Conservation (phyloP, 2,329 filamentous ascomycete genomes). For the Cladophialophora chaetospira region DNA sequence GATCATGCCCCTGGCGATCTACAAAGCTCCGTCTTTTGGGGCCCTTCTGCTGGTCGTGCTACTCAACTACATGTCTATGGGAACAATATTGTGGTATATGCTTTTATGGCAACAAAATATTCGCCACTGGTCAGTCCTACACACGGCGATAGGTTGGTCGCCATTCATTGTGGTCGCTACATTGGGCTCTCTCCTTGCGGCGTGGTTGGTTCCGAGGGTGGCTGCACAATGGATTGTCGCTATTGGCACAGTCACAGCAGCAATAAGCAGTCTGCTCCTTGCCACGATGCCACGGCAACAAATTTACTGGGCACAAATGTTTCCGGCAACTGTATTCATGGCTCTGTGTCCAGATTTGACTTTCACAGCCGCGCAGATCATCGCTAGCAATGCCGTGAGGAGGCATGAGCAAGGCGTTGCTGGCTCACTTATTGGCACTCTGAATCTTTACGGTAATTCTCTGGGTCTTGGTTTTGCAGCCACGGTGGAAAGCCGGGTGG, state of each 20-base stretch:
- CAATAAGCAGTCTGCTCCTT: slow-evolving; percentile 40
- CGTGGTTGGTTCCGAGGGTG: slow-evolving; percentile 51
- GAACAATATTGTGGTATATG: slow-evolving; percentile 52
- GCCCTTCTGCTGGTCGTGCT: slow-evolving; percentile 49
- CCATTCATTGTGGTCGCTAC: slow-evolving; percentile 46
- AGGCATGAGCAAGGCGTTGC: slow-evolving; percentile 41
- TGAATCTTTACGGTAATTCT: slow-evolving; percentile 48
- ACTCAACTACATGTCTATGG: slow-evolving; percentile 52
- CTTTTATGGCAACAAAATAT: slow-evolving; percentile 48
- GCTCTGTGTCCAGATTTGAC: slow-evolving; percentile 53
- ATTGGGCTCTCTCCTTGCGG: slow-evolving; percentile 36
- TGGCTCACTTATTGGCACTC: slow-evolving; percentile 51
- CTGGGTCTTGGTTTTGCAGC: slow-evolving; percentile 50
- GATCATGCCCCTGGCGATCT: slow-evolving; percentile 52
- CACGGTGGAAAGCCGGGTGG: slow-evolving; percentile 37
- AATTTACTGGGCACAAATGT: slow-evolving; percentile 47
- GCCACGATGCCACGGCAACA: slow-evolving; percentile 52
- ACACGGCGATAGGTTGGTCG: slow-evolving; percentile 44
- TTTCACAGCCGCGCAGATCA: slow-evolving; percentile 55
- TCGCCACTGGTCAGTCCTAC: slow-evolving; percentile 45
- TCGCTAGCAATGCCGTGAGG: slow-evolving; percentile 55
- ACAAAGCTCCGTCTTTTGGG: slow-evolving; percentile 48
- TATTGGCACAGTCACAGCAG: slow-evolving; percentile 43
- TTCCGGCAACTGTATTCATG: slow-evolving; percentile 43
- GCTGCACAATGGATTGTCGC: slow-evolving; percentile 53